phyloP scores from a whole-genome alignment of 768 basidiomycete genomes.

The Auriscalpium orientale region DNA sequence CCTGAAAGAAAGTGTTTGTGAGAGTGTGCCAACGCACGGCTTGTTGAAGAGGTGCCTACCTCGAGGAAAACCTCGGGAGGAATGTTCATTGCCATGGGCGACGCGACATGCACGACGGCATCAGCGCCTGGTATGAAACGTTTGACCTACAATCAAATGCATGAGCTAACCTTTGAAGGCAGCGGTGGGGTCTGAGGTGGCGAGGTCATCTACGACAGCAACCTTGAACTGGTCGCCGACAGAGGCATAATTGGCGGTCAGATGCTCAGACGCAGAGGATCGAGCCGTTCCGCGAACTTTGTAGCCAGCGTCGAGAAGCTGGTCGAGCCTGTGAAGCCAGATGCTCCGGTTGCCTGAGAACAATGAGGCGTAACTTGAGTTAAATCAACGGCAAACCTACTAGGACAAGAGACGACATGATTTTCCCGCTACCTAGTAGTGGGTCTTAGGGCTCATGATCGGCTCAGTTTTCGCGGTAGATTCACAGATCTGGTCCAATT shows the following conservation, averaged over 20 bases:
- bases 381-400: too few species aligned
- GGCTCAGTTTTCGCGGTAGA: too few species aligned
- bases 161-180: slow-evolving; percentile 14
- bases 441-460: too few species aligned
- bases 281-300: slow-evolving; percentile 28
- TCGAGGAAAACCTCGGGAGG: slow-evolving; percentile 9
- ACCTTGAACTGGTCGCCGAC: slow-evolving; percentile 13
- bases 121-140: slow-evolving; percentile 3
- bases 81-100: neutral
- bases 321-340: slow-evolving; percentile 27
- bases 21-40: neutral
- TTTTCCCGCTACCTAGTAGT: too few species aligned
- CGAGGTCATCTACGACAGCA: slow-evolving; percentile 15
- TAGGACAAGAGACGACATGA: too few species aligned
- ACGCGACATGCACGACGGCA: slow-evolving; percentile 12
- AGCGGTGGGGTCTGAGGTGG: slow-evolving; percentile 12
- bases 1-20: neutral
- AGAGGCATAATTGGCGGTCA: slow-evolving; percentile 9
- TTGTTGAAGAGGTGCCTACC: slow-evolving; percentile 2
- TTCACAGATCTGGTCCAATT: too few species aligned
- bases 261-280: slow-evolving; percentile 8
- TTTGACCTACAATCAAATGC: too few species aligned
- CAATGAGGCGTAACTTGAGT: neutral
- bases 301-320: slow-evolving; percentile 39
- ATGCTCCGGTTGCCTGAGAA: slow-evolving; percentile 35